phyloP scores from a whole-genome alignment of 345 rosid species.

The Firmiana major region DNA sequence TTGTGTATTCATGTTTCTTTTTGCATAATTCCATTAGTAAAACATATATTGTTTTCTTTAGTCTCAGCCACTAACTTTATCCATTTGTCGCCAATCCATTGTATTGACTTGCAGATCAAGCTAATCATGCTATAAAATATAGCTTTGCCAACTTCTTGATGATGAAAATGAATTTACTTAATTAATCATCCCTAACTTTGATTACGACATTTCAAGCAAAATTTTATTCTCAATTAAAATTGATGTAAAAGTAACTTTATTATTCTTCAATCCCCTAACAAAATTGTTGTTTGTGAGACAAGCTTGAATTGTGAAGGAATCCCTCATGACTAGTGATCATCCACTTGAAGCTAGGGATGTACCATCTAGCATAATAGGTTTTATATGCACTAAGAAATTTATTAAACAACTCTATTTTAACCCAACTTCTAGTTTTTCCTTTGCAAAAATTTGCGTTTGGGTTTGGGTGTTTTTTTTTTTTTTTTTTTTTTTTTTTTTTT shows the following conservation, averaged over 20 bases:
- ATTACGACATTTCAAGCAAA: background rate
- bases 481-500: too few species aligned
- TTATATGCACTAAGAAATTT: background rate
- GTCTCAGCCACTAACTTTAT: background rate
- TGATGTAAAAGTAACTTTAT: background rate
- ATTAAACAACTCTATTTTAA: background rate
- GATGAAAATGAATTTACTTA: background rate
- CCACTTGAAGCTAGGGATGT: background rate
- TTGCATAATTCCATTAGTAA: background rate
- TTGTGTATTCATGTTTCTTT: constrained; percentile 7
- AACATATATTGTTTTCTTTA: background rate
- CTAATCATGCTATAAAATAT: background rate
- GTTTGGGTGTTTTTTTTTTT: too few species aligned
- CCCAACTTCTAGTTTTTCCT: background rate
- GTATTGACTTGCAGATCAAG: constrained; percentile 3
- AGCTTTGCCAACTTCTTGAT: background rate
- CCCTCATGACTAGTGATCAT: background rate
- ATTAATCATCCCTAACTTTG: background rate
- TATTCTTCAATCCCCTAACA: background rate
- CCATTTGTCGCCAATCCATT: background rate
- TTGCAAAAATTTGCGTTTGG: background rate
- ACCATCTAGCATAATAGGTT: background rate
- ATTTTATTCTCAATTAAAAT: background rate
- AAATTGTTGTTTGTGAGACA: background rate
- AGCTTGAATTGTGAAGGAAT: background rate